Evolutionary conservation across 352 stramenopile species (phyloP).

Genomic region (Pythium coloratum): DNA sequence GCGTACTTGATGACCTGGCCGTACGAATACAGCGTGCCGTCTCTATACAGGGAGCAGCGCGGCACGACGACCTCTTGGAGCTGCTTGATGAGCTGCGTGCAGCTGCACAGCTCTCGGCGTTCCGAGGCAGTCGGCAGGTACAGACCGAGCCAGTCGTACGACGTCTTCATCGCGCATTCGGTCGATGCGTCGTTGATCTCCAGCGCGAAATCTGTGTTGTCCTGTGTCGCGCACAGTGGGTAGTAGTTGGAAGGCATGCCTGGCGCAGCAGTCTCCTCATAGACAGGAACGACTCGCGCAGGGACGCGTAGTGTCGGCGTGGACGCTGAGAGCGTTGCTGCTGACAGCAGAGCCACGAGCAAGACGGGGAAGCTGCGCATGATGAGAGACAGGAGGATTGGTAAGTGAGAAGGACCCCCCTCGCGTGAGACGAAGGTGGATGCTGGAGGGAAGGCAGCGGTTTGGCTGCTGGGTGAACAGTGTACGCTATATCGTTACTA

Average conservation of each 20-base stretch:
- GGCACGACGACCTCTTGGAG: not conserved
- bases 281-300: not conserved
- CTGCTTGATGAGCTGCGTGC: constrained; percentile 5
- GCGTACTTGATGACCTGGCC: constrained; percentile 2
- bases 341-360: not conserved
- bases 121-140: not conserved
- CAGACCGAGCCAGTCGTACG: not conserved
- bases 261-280: not conserved
- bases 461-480: not conserved
- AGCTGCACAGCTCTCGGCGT: constrained; percentile 11
- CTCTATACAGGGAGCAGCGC: not conserved
- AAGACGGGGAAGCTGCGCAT: not conserved
- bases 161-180: constrained; percentile 1
- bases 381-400: not conserved
- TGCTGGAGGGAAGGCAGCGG: not conserved
- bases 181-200: not conserved
- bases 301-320: not conserved
- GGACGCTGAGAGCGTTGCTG: not conserved
- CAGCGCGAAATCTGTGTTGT: not conserved
- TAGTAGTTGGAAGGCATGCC: not conserved
- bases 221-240: not conserved
- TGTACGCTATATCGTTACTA: not conserved
- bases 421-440: not conserved
- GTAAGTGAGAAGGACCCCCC: not conserved
- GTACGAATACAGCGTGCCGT: not conserved